Evolutionary conservation across 164 flowering plant species (phyloP).

Genomic region (Chimonanthus praecox): DNA sequence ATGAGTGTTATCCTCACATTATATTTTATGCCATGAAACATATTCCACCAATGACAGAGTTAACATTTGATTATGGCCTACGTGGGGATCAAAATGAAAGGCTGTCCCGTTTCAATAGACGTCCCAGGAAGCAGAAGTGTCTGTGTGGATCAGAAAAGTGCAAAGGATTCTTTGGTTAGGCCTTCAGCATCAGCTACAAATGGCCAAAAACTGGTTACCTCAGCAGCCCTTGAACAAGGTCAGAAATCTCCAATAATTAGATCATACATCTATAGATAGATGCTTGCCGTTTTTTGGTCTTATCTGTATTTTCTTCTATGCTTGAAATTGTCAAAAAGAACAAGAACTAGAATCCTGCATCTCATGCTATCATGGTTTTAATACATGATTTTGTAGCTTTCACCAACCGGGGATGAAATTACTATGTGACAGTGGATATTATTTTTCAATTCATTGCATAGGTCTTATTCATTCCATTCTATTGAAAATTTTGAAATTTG

Average conservation of each 20-base stretch:
- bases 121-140: slow-evolving; percentile 34
- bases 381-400: too few relatives aligned
- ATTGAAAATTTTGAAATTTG: too few relatives aligned
- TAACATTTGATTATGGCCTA: slow-evolving; percentile 64
- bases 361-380: not conserved
- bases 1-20: slow-evolving; percentile 40
- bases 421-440: too few relatives aligned
- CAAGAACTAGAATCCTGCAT: not conserved
- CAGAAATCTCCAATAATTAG: not conserved
- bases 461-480: too few relatives aligned
- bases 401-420: too few relatives aligned
- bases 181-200: not conserved
- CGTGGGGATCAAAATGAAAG: slow-evolving; percentile 6
- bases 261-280: not conserved
- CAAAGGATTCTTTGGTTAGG: slow-evolving; percentile 39
- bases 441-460: too few relatives aligned
- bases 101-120: not conserved
- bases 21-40: slow-evolving; percentile 56
- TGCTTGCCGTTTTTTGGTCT: not conserved
- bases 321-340: not conserved
- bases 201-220: not conserved
- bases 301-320: too few relatives aligned
- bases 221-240: not conserved
- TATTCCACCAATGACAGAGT: slow-evolving; percentile 71
- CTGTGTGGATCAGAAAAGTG: slow-evolving; percentile 41